Base-by-base conservation (phyloP, 306 rosid species). In the Cucurbita moschata region DNA sequence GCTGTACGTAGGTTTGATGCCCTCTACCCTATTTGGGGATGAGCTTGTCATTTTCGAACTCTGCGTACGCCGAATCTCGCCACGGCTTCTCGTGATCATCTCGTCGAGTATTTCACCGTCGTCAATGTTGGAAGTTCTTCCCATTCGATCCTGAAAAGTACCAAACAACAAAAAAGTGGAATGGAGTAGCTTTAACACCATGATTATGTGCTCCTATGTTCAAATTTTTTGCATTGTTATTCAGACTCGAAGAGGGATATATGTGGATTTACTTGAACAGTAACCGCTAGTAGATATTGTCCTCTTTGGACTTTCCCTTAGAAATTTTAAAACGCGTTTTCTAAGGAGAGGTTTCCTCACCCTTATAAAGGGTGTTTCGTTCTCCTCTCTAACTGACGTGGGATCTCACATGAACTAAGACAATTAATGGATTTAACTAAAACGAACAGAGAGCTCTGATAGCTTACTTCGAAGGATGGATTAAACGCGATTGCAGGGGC, bases 91-190 rank as follows among this genome's bases (percentile, higher is more conserved):
- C 46, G 98, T 93, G 76, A 88, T 85, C 23, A 93, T 82, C 72
- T 93, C 98, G 63, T 93, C 98, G 62, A 93, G 92, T 78, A 93
- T 79, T 78, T 93, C 98, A 37, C 87, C 89, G n/a, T 84, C 78
- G 40, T 82, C 92, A 16, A 86, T 57, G 73, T 80, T 88, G 13
- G 71, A 43, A 51, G 63, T 50, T 81, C 88, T 79, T 82, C 77
- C 86, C 71, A 83, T 79, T 62, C 59, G 80, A 82, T 80, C 92
- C 91, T 87, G 91, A 58, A 52, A 37, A 47, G 42, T 8, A 60
- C 18, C 30, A 2, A 44, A 21, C 47, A n/a, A 5, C 3, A 55
- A 19, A 56, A 56, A 56, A 9, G 61, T 19, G 61, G 61, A 35
- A 60, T 60, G 19, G 66, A 60, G 35, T 35, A 42, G 4, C 1